These are phyloP conservation scores for Epichloe baconii DNA, from an alignment of 2,329 filamentous ascomycete genomes.

Conservation along the genomic window DNA sequence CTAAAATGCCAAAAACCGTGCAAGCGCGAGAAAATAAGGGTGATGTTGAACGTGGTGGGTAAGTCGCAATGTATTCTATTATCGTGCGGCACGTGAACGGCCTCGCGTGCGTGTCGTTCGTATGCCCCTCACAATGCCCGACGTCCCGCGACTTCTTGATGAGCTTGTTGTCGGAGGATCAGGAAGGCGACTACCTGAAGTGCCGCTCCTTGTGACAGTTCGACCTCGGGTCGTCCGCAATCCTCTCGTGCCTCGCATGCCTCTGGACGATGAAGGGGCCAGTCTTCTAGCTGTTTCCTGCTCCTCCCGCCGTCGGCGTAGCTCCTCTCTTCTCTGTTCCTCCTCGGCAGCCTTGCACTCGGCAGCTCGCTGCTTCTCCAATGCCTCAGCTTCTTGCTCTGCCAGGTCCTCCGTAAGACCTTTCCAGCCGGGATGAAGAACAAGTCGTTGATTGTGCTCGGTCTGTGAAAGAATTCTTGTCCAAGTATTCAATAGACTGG, in stretches of 20 bases:
- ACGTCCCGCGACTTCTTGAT: slow-evolving; percentile 20
- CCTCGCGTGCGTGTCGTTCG: slow-evolving; percentile 18
- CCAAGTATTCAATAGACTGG: slow-evolving; percentile 86
- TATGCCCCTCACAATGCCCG: slow-evolving; percentile 22
- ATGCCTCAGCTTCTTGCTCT: slow-evolving; percentile 73
- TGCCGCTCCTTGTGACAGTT: slow-evolving; percentile 14
- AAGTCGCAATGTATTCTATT: background rate
- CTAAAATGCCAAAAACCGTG: slow-evolving; percentile 8
- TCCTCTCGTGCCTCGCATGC: slow-evolving; percentile 19
- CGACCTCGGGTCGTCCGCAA: slow-evolving; percentile 16
- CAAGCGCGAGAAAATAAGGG: background rate
- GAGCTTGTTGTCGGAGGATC: slow-evolving; percentile 15
- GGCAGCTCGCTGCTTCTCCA: slow-evolving; percentile 60
- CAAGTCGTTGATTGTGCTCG: slow-evolving; percentile 88
- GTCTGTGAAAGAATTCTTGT: slow-evolving; percentile 92
- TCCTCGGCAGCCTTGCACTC: slow-evolving; percentile 68
- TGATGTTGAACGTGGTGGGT: background rate
- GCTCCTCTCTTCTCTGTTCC: slow-evolving; percentile 62
- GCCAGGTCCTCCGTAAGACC: slow-evolving; percentile 75
- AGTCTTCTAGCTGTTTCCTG: slow-evolving; percentile 32
- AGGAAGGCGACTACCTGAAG: slow-evolving; percentile 16
- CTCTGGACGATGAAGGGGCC: slow-evolving; percentile 16
- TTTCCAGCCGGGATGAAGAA: slow-evolving; percentile 80
- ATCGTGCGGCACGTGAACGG: slow-evolving; percentile 21
- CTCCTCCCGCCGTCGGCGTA: slow-evolving; percentile 49